phyloP scores from a whole-genome alignment of 2,329 filamentous ascomycete genomes.

The Trichoderma aggressivum region DNA sequence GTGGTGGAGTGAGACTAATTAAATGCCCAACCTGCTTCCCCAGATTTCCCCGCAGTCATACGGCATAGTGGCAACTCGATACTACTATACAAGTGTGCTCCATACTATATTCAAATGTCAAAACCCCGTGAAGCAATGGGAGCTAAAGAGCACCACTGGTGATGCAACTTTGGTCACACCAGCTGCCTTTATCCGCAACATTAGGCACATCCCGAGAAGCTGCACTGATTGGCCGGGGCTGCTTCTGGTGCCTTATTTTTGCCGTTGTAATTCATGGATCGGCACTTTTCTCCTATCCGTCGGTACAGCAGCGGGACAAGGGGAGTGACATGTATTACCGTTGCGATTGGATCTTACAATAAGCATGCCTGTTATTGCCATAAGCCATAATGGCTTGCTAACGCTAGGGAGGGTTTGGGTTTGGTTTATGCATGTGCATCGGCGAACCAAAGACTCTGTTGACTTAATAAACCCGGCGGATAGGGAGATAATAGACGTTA shows the following conservation, averaged over 20 bases:
- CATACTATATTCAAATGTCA: background rate
- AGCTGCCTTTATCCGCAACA: background rate
- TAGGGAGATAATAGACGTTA: background rate
- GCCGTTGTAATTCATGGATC: background rate
- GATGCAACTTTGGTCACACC: background rate
- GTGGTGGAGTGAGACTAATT: background rate
- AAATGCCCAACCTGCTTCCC: background rate
- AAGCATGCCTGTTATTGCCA: background rate
- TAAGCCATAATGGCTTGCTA: background rate
- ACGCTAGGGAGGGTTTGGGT: background rate
- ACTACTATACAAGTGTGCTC: background rate
- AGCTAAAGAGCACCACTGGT: background rate
- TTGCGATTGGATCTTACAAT: background rate
- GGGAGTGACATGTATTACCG: background rate
- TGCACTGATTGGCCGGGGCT: background rate
- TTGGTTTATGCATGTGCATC: background rate
- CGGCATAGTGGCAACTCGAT: background rate
- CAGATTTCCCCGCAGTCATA: conserved; percentile 12
- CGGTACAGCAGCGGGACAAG: background rate
- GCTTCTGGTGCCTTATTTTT: conserved; percentile 1
- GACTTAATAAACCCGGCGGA: background rate
- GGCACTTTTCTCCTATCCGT: conserved; percentile 6
- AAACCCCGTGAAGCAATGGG: background rate
- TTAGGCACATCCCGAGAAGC: conserved; percentile 8
- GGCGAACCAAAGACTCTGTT: background rate